Evolutionary conservation across 805 yeast genomes (phyloP).

Genomic region (Starmerella tilneyi): DNA sequence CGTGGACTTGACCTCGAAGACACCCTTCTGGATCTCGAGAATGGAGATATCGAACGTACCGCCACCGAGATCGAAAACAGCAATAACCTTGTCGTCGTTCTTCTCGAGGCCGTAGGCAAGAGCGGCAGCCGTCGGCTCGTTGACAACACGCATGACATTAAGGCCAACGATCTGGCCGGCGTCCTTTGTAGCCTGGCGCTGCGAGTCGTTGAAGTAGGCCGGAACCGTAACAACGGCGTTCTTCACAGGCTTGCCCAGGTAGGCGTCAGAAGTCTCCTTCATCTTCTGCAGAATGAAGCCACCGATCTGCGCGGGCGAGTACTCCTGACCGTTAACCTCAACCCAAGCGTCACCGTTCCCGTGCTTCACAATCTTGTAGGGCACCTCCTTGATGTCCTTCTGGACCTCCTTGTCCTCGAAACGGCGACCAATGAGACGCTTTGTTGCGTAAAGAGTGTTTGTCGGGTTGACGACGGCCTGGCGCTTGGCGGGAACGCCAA

Average conservation of each 20-base stretch:
- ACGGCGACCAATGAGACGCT: constrained; percentile 89
- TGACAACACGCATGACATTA: constrained; percentile 78
- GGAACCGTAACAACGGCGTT: constrained; percentile 89
- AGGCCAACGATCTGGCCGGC: constrained; percentile 96
- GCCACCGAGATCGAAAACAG: constrained; percentile 96
- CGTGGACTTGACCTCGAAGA: constrained; percentile 93
- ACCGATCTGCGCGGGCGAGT: constrained; percentile 94
- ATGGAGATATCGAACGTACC: constrained; percentile 97
- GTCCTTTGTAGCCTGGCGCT: constrained; percentile 89
- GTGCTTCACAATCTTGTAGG: constrained; percentile 84
- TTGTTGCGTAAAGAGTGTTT: constrained; percentile 89
- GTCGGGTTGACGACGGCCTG: constrained; percentile 92
- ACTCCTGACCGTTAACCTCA: constrained; percentile 74
- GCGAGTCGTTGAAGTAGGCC: constrained; percentile 83
- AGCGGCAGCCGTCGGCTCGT: constrained; percentile 91
- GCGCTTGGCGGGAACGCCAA: constrained; percentile 92
- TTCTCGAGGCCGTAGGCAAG: constrained; percentile 90
- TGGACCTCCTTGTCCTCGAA: constrained; percentile 83
- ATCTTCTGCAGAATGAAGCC: constrained; percentile 88
- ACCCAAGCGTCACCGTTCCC: constrained; percentile 94
- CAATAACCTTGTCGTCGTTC: constrained; percentile 72
- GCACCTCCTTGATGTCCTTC: constrained; percentile 76
- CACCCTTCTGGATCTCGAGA: constrained; percentile 94
- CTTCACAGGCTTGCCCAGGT: constrained; percentile 74
- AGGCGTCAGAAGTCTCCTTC: constrained; percentile 96